Base-by-base conservation (phyloP, 108 stramenopile genomes). In the Asterionellopsis glacialis region DNA sequence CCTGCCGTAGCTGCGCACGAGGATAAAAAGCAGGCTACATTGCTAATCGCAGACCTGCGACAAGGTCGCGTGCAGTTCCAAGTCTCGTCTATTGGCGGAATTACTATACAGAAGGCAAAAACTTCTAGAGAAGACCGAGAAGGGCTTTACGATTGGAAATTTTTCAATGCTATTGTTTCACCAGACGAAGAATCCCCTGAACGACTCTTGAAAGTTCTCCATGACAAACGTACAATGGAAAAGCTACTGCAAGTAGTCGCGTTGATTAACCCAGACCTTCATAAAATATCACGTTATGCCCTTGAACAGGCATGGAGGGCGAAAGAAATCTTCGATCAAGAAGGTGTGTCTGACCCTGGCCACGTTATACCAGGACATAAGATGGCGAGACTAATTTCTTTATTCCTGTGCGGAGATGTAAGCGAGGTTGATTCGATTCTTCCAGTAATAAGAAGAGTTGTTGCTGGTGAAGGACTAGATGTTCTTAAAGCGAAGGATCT, bases 151-250 rank as follows among this genome's bases (percentile, higher is more conserved):
- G 87, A 88, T 60, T 92, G 87, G 87, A 85, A 87, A 55, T 94
- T 94, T 57, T 94, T 94, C 80, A 91, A 91, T 63, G 93, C 93
- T 1, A 51, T 94, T 9, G 90, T 94, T 22, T 85, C 86, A 0
- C 93, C 93, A 1, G 88, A 91, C 54, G 75, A 85, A 15, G 80
- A 85, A 43, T 86, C 92, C 21, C 63, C 76, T 9, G 73, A 70
- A 33, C 71, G 81, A 7, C 70, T 89, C 18, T 51, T 89, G 47
- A 80, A 93, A 65, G 87, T 93, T 7, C 47, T 93, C 22, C 84
- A 93, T 55, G 92, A 90, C 63, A 86, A 88, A 53, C 74, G 87
- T 42, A 79, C 92, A 11, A 93, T 88, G 88, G 59, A 80, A 51
- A 82, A 84, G 63, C 47, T 89, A 24, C 55, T 94, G 53, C 84